Evolutionary conservation across 1,284 basidiomycete species (phyloP).

Genomic region (Xerocomus nothofagi): DNA sequence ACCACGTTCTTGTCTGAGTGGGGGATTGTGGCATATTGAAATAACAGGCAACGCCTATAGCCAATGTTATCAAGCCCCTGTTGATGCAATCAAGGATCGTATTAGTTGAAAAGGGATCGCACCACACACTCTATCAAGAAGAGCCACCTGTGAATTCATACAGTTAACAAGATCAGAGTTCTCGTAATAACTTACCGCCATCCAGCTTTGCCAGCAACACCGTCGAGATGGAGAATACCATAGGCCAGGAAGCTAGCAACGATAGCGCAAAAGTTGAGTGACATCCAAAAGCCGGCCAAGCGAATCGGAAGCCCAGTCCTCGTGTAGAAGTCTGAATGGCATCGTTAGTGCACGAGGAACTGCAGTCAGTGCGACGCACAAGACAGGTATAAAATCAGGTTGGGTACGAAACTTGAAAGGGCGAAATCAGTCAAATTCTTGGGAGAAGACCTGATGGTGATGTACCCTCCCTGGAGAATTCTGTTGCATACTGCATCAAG

Average conservation of each 20-base stretch:
- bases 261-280: conserved; percentile 48
- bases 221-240: conserved; percentile 62
- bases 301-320: conserved; percentile 67
- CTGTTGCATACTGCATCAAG: conserved; percentile 32
- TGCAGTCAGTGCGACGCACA: conserved; percentile 38
- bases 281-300: conserved; percentile 67
- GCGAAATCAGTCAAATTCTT: background rate
- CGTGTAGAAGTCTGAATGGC: conserved; percentile 51
- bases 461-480: conserved; percentile 58
- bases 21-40: conserved; percentile 70
- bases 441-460: background rate
- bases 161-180: background rate
- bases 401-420: conserved; percentile 50
- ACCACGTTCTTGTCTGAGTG: conserved; percentile 68
- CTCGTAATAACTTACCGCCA: conserved; percentile 47
- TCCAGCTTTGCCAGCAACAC: conserved; percentile 53
- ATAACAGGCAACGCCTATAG: conserved; percentile 62
- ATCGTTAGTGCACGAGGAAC: background rate
- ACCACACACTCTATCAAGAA: conserved; percentile 28
- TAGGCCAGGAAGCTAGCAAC: conserved; percentile 62
- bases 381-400: conserved; percentile 65
- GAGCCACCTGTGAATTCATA: conserved; percentile 19
- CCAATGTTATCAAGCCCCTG: conserved; percentile 51
- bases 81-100: background rate
- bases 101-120: conserved; percentile 5